Conservation (phyloP, 768 basidiomycete genomes). For the Suillus luteus region DNA sequence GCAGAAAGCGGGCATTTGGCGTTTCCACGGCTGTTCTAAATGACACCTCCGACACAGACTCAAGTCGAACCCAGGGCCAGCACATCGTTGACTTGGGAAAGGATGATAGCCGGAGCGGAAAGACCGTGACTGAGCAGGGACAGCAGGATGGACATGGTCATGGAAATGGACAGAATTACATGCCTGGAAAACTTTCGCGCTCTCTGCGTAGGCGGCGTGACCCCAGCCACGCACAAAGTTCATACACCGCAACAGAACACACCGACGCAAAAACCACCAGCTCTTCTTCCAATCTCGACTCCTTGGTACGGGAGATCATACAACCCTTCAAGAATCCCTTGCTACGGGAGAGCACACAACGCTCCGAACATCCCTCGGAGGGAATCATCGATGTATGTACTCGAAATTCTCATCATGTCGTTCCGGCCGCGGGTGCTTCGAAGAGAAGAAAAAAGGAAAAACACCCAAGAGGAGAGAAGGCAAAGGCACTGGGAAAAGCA, state of each 20-base stretch:
- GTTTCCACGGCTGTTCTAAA: neutral
- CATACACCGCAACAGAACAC: neutral
- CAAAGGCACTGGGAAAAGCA: neutral
- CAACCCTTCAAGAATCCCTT: too few species aligned
- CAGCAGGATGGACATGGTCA: neutral
- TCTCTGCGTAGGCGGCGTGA: neutral
- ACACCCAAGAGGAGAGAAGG: neutral
- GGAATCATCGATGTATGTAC: neutral
- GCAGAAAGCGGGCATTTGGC: neutral
- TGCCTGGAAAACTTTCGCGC: neutral
- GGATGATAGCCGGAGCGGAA: neutral
- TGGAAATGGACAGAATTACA: neutral
- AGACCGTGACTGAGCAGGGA: neutral
- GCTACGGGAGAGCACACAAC: too few species aligned
- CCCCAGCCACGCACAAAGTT: neutral
- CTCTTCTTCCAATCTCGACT: neutral
- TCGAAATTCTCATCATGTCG: neutral
- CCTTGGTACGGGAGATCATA: neutral
- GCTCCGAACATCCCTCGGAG: neutral
- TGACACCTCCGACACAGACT: neutral
- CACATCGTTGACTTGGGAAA: neutral
- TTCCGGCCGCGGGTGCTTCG: neutral
- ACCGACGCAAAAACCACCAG: neutral
- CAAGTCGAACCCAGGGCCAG: neutral
- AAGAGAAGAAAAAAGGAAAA: constrained; percentile 1